Evolutionary conservation across 768 basidiomycete species (phyloP).

Genomic region (Rossbeevera mucosa): DNA sequence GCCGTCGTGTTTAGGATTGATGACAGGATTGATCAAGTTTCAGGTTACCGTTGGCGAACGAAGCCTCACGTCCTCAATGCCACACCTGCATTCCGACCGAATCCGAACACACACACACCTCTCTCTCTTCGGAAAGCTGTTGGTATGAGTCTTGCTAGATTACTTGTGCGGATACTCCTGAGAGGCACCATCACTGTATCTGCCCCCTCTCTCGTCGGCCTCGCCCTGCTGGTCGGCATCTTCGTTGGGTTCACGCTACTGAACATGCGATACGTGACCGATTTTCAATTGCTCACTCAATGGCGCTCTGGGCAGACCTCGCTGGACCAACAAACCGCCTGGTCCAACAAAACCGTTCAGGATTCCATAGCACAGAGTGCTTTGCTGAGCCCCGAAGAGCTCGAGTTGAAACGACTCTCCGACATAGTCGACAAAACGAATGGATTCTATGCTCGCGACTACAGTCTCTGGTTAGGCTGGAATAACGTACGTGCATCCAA

Average conservation of each 20-base stretch:
- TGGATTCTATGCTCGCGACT: conserved; percentile 44
- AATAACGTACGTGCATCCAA: conserved; percentile 35
- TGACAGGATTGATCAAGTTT: background rate
- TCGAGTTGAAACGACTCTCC: conserved; percentile 29
- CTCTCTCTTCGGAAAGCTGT: background rate
- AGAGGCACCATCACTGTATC: background rate
- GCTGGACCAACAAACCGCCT: conserved; percentile 11
- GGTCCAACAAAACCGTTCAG: conserved; percentile 7
- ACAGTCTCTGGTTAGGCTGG: conserved; percentile 46
- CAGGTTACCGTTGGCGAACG: background rate
- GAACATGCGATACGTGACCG: conserved; percentile 11
- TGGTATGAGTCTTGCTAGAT: background rate
- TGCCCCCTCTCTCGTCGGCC: conserved; percentile 11
- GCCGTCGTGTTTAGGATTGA: background rate
- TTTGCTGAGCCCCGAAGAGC: conserved; percentile 4
- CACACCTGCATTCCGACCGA: background rate
- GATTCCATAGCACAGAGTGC: background rate
- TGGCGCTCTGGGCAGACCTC: conserved; percentile 11
- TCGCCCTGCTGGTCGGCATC: conserved; percentile 25
- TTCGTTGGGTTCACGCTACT: conserved; percentile 26
- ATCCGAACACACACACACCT: too few relatives aligned
- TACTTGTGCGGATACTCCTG: conserved; percentile 7
- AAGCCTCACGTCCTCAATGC: background rate
- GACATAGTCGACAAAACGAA: conserved; percentile 37
- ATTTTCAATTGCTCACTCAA: conserved; percentile 14